Percentiles rank a stretch among this genome's conserved stretches.
phyloP scores from a whole-genome alignment of 2,329 filamentous ascomycete genomes.

The Tolypocladium guangdongense region DNA sequence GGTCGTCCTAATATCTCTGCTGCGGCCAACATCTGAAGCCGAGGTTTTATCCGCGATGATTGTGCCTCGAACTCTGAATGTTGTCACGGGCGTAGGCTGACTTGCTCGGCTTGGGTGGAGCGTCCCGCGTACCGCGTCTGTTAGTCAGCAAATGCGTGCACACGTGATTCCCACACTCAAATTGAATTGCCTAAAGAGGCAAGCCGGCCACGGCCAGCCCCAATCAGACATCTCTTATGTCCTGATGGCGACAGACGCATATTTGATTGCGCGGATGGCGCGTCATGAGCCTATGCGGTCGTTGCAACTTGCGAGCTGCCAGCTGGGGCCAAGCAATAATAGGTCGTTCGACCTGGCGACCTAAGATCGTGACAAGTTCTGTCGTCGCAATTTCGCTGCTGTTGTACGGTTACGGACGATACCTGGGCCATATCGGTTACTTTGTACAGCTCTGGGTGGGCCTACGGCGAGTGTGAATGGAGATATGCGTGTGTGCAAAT shows the following conservation, averaged over 20 bases:
- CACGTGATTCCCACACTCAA: constrained; percentile 7
- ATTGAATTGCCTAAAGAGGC: not conserved
- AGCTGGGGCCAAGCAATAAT: too few species aligned
- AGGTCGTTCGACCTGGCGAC: not conserved
- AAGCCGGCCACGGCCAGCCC: too few species aligned
- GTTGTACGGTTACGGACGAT: too few species aligned
- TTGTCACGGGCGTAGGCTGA: not conserved
- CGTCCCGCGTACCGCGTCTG: constrained; percentile 18
- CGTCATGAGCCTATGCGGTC: not conserved
- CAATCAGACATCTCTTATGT: too few species aligned
- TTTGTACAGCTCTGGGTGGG: too few species aligned
- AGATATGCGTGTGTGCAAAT: too few species aligned
- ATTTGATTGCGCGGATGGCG: not conserved
- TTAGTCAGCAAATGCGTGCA: constrained; percentile 19
- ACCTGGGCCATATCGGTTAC: too few species aligned
- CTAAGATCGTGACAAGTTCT: not conserved
- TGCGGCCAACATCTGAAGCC: constrained; percentile 1
- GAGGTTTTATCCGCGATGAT: not conserved
- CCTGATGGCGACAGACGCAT: not conserved
- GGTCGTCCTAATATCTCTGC: constrained; percentile 10
- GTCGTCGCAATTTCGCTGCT: not conserved
- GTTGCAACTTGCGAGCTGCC: not conserved
- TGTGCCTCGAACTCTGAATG: not conserved
- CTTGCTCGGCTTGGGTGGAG: not conserved
- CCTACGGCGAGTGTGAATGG: too few species aligned